Evolutionary conservation across 2,329 filamentous ascomycete genomes (phyloP), one percentile per base, ranked within the genome.

Genomic region (Botrytis galanthina): DNA sequence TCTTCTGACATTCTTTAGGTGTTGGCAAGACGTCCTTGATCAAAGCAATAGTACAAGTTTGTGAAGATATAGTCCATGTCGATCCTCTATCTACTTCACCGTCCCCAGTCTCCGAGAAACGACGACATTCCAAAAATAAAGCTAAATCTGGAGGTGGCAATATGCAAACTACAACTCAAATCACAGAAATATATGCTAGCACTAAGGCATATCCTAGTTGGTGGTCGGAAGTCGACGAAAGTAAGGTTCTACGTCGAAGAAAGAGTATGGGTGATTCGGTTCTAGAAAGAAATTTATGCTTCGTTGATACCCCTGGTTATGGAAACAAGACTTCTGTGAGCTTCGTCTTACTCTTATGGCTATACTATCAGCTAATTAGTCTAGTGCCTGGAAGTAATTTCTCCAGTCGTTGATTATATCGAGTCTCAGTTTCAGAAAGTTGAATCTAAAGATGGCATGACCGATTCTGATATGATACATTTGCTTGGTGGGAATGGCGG

Each of bases 61-160:
- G 94, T 81, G 90, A 95, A 79, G 93, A 98, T 80, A 97, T 99
- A 75, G 95, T 98, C 3, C 95, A 99, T 81, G 90, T 97, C 71
- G 95, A 98, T 80, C 81, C 84, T 3, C 81, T 85, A 44, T 80
- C 82, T 44, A 77, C 80, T 14, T 82, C 81, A 26, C 74, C 77
- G 66, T 73, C 79, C 7, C 72, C 83, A 2, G 76, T 79, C 62
- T 57, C 78, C 59, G 75, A 82, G 62, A 68, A 75, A 73, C 74
- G 73, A 70, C 71, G 76, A 66, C 78, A 74, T 73, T 79, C 80
- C 32, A 80, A 76, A 62, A 62, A 75, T 37, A 80, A 73, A 78
- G 79, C 71, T 73, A 78, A 74, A 73, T 77, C 67, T 62, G 75
- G 76, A 22, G 74, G 73, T 54, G 72, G 75, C 32, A 77, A 81